phyloP scores from a whole-genome alignment of 2,329 filamentous ascomycete species.

The Lasiodiplodia sp. region DNA sequence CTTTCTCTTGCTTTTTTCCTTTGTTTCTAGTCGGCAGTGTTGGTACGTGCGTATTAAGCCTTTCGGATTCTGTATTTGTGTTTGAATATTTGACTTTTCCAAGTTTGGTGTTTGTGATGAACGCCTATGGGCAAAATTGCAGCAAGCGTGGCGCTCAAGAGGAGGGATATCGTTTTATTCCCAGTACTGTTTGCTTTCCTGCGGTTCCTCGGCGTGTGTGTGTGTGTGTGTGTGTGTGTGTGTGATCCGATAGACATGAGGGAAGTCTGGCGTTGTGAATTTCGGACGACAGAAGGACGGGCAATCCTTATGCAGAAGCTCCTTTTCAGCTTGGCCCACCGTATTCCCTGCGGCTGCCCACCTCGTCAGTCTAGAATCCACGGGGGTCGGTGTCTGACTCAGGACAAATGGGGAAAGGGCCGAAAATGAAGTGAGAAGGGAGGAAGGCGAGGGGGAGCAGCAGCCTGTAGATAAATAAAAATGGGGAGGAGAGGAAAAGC shows the following conservation, averaged over 20 bases:
- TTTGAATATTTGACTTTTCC: background rate
- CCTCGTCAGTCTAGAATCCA: background rate
- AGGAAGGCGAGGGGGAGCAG: background rate
- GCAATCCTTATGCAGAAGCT: background rate
- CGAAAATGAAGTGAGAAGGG: background rate
- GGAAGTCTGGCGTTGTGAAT: slow-evolving; percentile 9
- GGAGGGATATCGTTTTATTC: slow-evolving; percentile 1
- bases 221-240: background rate
- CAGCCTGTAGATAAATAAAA: slow-evolving; percentile 15
- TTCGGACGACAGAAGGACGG: background rate
- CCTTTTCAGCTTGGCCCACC: background rate
- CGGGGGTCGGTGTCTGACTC: background rate
- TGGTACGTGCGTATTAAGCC: background rate
- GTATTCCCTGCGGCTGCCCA: background rate
- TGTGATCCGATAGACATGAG: slow-evolving; percentile 1
- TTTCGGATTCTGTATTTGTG: background rate
- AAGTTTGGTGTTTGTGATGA: slow-evolving; percentile 10
- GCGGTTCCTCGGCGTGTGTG: background rate
- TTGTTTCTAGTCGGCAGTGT: background rate
- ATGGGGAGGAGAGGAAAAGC: background rate
- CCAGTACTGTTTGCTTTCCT: background rate
- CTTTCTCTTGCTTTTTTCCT: background rate
- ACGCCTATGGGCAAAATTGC: slow-evolving; percentile 12
- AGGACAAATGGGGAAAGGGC: background rate
- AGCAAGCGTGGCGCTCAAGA: slow-evolving; percentile 18